These are phyloP conservation scores for Plasmodium vinckei DNA, from an alignment of 169 alveolate species.

Conservation along the genomic window DNA sequence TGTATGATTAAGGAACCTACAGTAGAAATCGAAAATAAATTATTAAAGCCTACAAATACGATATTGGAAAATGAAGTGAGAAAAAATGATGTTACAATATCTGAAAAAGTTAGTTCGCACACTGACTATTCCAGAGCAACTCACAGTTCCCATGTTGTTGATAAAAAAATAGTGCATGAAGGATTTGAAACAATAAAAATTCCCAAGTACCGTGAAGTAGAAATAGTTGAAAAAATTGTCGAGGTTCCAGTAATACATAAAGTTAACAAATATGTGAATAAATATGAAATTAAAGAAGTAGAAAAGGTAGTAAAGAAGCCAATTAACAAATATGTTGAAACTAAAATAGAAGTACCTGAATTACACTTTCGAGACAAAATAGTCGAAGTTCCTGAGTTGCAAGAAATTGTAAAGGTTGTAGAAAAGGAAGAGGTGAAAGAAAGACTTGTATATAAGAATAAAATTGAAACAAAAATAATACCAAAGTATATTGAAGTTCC, in stretches of 20 bases:
- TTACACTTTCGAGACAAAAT: slow-evolving; percentile 82
- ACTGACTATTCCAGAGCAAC: slow-evolving; percentile 83
- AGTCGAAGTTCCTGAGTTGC: slow-evolving; percentile 86
- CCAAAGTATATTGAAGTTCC: slow-evolving; percentile 88
- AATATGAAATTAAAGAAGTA: slow-evolving; percentile 84
- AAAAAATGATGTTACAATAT: slow-evolving; percentile 25
- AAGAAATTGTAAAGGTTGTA: slow-evolving; percentile 82
- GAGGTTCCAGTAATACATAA: slow-evolving; percentile 87
- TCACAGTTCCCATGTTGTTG: slow-evolving; percentile 77
- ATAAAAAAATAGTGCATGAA: slow-evolving; percentile 82
- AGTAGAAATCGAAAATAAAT: neutral
- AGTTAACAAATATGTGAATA: slow-evolving; percentile 82
- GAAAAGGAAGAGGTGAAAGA: slow-evolving; percentile 82
- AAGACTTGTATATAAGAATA: slow-evolving; percentile 82
- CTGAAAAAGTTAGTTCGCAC: slow-evolving; percentile 54
- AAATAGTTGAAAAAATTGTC: slow-evolving; percentile 82
- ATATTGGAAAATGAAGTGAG: slow-evolving; percentile 15
- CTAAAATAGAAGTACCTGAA: slow-evolving; percentile 84
- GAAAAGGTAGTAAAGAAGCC: slow-evolving; percentile 84
- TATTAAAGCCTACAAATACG: slow-evolving; percentile 10
- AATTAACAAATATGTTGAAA: slow-evolving; percentile 83
- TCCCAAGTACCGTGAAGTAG: slow-evolving; percentile 85
- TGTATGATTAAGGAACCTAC: neutral
- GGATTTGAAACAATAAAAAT: slow-evolving; percentile 85
- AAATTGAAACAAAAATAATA: slow-evolving; percentile 82